Percentiles rank a stretch among this genome's conserved stretches.
These are phyloP conservation scores for Arthrobotrys musiformis DNA, from an alignment of 2,329 filamentous ascomycete species.

Conservation along the genomic window DNA sequence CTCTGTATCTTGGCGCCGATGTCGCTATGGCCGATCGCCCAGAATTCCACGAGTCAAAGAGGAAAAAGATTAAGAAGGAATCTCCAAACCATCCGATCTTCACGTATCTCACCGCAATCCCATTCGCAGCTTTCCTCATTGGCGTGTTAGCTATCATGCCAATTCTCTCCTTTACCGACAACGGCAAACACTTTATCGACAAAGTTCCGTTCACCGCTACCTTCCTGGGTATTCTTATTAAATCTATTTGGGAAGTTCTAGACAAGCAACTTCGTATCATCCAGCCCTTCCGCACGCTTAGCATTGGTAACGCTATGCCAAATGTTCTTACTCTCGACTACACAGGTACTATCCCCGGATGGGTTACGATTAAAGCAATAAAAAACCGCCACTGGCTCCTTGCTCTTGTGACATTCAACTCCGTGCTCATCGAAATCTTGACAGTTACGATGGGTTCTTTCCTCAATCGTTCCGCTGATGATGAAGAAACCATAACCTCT, in stretches of 20 bases:
- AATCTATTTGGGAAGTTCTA: constrained; percentile 75
- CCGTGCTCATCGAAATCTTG: constrained; percentile 77
- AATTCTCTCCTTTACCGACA: constrained; percentile 71
- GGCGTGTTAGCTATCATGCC: constrained; percentile 71
- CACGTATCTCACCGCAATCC: constrained; percentile 70
- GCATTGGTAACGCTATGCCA: constrained; percentile 72
- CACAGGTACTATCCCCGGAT: constrained; percentile 76
- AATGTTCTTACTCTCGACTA: constrained; percentile 77
- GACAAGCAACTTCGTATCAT: constrained; percentile 78
- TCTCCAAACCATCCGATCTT: constrained; percentile 70
- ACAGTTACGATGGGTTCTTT: constrained; percentile 76
- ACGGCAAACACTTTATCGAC: constrained; percentile 68
- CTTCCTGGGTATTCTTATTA: constrained; percentile 73
- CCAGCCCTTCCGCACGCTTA: constrained; percentile 78
- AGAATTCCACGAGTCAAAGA: constrained; percentile 39
- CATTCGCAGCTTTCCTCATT: constrained; percentile 71
- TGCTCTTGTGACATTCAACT: constrained; percentile 75
- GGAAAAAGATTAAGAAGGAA: constrained; percentile 47
- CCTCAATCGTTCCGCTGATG: constrained; percentile 67
- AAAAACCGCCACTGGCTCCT: constrained; percentile 74
- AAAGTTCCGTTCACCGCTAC: constrained; percentile 75
- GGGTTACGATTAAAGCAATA: constrained; percentile 72
- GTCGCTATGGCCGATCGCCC: constrained; percentile 64
- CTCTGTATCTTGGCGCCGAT: constrained; percentile 72
- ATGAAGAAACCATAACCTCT: constrained; percentile 70